phyloP scores from a whole-genome alignment of 108 stramenopile species.

The Poteriospumella lacustris region DNA sequence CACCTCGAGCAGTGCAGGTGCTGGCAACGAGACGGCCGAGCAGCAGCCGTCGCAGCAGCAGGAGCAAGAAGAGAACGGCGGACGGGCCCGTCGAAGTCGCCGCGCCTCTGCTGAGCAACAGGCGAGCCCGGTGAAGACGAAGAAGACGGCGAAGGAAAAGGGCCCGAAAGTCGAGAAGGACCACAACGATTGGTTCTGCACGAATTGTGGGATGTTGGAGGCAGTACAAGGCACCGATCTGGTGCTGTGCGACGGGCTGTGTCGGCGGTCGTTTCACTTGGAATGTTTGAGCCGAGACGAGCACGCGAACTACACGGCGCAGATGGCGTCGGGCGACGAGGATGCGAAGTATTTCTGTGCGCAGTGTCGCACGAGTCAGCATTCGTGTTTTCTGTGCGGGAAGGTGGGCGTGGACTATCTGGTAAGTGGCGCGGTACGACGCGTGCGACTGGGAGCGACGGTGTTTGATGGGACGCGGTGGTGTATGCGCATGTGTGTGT shows the following conservation, averaged over 20 bases:
- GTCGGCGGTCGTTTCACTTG: neutral
- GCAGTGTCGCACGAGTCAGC: neutral
- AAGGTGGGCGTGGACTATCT: neutral
- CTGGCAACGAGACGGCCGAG: neutral
- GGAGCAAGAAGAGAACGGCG: too few relatives aligned
- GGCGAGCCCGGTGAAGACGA: too few relatives aligned
- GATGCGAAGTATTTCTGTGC: neutral
- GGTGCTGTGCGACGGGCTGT: neutral
- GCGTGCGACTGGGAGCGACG: neutral
- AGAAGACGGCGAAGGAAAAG: too few relatives aligned
- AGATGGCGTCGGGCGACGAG: too few relatives aligned
- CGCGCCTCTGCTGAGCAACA: too few relatives aligned
- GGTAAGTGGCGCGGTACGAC: neutral
- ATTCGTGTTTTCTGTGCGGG: neutral
- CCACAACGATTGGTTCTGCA: slow-evolving; percentile 5
- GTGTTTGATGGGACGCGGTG: neutral
- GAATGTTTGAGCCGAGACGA: neutral
- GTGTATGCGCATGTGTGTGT: neutral
- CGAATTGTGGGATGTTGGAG: neutral
- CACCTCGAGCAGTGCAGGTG: neutral
- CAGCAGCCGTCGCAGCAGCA: neutral
- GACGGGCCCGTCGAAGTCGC: too few relatives aligned
- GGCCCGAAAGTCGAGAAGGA: neutral
- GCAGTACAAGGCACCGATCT: neutral
- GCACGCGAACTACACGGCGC: neutral